Percentiles rank a stretch among this genome's conserved stretches.
Conservation (phyloP, 1,139 yeast genomes). For the Pichia norvegensis region DNA sequence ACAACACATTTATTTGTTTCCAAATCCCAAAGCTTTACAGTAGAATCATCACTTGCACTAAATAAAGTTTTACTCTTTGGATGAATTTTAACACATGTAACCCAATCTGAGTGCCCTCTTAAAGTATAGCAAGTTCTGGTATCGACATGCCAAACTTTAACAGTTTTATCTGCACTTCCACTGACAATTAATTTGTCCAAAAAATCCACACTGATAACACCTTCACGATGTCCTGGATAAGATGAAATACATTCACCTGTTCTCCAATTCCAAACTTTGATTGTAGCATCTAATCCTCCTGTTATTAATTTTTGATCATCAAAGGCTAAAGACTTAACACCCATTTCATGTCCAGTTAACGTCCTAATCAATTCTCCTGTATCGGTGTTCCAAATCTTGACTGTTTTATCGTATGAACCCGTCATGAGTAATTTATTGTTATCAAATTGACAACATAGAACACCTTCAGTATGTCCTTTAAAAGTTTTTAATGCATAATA, state of each 20-base stretch:
- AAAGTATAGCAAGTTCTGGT: slow-evolving; percentile 85
- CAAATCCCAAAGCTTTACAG: slow-evolving; percentile 93
- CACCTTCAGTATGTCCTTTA: slow-evolving; percentile 81
- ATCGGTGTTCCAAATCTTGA: slow-evolving; percentile 82
- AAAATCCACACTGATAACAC: slow-evolving; percentile 75
- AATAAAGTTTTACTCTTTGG: slow-evolving; percentile 69
- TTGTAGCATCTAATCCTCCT: slow-evolving; percentile 85
- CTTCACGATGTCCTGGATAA: slow-evolving; percentile 84
- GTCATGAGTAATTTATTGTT: slow-evolving; percentile 70
- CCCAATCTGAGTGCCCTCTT: slow-evolving; percentile 91
- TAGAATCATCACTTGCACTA: slow-evolving; percentile 86
- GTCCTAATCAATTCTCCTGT: slow-evolving; percentile 74
- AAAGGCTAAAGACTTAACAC: slow-evolving; percentile 75
- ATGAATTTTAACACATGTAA: slow-evolving; percentile 82
- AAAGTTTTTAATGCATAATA: slow-evolving; percentile 56
- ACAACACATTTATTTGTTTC: slow-evolving; percentile 69
- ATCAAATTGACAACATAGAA: slow-evolving; percentile 76
- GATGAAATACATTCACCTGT: slow-evolving; percentile 93
- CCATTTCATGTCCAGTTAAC: slow-evolving; percentile 75
- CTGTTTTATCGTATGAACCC: slow-evolving; percentile 84
- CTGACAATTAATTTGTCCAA: slow-evolving; percentile 78
- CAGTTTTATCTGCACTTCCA: slow-evolving; percentile 87
- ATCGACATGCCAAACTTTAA: slow-evolving; percentile 95
- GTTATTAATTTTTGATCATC: slow-evolving; percentile 86
- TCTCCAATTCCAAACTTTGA: slow-evolving; percentile 91